Base-by-base conservation (phyloP, 225 moss, liverwort and hornwort species). In the Anthoceros angustus region DNA sequence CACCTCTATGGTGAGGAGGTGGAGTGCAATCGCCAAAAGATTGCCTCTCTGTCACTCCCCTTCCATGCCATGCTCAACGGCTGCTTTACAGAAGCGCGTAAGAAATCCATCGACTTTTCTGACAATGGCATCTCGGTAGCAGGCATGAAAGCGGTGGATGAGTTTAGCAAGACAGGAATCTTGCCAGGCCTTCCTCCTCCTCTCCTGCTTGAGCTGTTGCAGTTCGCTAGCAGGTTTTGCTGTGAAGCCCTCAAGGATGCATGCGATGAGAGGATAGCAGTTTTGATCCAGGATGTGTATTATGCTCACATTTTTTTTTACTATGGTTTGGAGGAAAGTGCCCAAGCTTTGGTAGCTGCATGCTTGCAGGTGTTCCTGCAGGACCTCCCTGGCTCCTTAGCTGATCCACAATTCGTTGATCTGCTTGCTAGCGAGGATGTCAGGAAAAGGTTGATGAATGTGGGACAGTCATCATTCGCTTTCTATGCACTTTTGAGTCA, bases 21-120 rank as follows among this genome's bases (percentile, higher is more conserved):
- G 18, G 77, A 77, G 9, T 98, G 92, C 70, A 89, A 84, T 69
- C 82, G 98, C 64, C 89, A 84, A 67, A 84, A 79, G 46, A 83
- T 98, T 43, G 81, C 98, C 42, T 75, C 70, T 25, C 77, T 98
- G 48, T 98, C 98, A 12, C 76, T 86, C 64, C 87, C 92, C 40
- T 98, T 98, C 41, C 71, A 81, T 64, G 81, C 92, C 62, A 98
- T 98, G 98, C 70, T 98, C 43, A 87, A 92, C 14, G 98, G 98
- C 48, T 84, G 85, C 69, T 98, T 98, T 72, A 40, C 83, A 21
- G 98, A 98, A 73, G 75, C 92, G 67, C 84, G 89, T 50, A 78
- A 74, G 42, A 71, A 74, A 40, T 92, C 86, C 70, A 98, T 98
- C 67, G 77, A 72, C 61, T 98, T 98, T 16, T 84, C 87, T 8